Conservation (phyloP, 148 eudicot genomes). For the Euryodendron excelsum region DNA sequence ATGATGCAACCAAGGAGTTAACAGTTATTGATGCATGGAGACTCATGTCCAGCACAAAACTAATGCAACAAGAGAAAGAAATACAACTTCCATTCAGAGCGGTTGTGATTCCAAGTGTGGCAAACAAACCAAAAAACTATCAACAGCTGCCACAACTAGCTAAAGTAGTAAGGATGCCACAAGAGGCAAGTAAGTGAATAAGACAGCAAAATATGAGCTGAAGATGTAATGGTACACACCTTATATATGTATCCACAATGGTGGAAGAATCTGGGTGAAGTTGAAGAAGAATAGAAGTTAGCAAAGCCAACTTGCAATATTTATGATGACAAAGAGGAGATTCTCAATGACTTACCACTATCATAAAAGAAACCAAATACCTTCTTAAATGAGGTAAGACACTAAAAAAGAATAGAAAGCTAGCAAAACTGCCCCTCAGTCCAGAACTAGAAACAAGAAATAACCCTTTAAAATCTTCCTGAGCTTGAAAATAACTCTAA, state of each 20-base stretch:
- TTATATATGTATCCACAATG: neutral
- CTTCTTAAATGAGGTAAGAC: neutral
- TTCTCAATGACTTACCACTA: neutral
- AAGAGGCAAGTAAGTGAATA: neutral
- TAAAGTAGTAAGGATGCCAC: neutral
- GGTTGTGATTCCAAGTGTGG: neutral
- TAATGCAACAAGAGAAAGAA: neutral
- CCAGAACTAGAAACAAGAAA: neutral
- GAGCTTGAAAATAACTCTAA: neutral
- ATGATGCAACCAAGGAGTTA: no score
- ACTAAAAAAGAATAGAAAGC: neutral
- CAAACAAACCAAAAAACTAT: neutral
- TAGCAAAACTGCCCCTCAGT: neutral
- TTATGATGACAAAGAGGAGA: neutral
- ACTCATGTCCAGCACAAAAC: neutral
- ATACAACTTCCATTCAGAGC: neutral
- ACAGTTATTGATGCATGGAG: no score
- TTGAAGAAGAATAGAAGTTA: neutral
- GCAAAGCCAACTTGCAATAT: neutral
- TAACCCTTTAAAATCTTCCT: neutral
- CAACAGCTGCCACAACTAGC: neutral
- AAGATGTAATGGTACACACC: neutral
- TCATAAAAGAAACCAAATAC: neutral
- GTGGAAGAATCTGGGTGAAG: neutral
- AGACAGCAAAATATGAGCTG: neutral